Evolutionary conservation across 139 green algal species (phyloP).

Genomic region (Pleodorina starrii): DNA sequence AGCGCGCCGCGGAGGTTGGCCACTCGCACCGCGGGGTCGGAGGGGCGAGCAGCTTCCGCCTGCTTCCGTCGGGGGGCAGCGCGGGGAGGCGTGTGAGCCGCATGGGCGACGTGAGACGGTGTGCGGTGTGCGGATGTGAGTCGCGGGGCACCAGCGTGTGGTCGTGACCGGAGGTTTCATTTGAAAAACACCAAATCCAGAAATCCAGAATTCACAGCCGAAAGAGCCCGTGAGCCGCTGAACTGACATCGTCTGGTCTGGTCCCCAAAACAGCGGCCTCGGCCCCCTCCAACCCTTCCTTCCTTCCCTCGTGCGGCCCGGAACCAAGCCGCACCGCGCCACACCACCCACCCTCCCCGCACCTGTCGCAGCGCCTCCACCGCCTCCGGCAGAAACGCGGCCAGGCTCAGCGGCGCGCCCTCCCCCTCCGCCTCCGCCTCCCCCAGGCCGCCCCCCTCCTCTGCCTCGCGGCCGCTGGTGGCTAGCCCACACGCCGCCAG

Average conservation of each 20-base stretch:
- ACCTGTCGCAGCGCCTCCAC: constrained; percentile 59
- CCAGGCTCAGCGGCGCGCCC: constrained; percentile 29
- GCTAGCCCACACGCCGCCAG: constrained; percentile 63
- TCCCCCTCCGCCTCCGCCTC: neutral
- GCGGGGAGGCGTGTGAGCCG: too few relatives aligned
- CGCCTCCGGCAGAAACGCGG: constrained; percentile 64
- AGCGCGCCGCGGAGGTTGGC: constrained; percentile 68
- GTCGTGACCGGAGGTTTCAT: neutral
- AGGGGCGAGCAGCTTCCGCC: constrained; percentile 23
- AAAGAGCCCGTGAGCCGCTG: too few relatives aligned
- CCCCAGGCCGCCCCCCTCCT: neutral
- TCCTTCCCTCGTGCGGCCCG: too few relatives aligned
- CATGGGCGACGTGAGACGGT: too few relatives aligned
- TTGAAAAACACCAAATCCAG: too few relatives aligned
- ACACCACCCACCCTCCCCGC: too few relatives aligned
- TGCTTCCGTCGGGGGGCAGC: neutral
- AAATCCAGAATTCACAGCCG: too few relatives aligned
- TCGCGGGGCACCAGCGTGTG: neutral
- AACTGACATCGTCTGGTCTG: too few relatives aligned
- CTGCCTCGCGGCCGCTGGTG: neutral
- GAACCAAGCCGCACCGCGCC: too few relatives aligned
- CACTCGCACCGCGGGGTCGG: constrained; percentile 54
- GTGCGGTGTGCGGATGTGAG: too few relatives aligned
- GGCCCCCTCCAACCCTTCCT: too few relatives aligned
- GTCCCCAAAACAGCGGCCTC: too few relatives aligned